Conservation (phyloP, 2,329 filamentous ascomycete genomes). For the Emmonsiellopsis sp. region DNA sequence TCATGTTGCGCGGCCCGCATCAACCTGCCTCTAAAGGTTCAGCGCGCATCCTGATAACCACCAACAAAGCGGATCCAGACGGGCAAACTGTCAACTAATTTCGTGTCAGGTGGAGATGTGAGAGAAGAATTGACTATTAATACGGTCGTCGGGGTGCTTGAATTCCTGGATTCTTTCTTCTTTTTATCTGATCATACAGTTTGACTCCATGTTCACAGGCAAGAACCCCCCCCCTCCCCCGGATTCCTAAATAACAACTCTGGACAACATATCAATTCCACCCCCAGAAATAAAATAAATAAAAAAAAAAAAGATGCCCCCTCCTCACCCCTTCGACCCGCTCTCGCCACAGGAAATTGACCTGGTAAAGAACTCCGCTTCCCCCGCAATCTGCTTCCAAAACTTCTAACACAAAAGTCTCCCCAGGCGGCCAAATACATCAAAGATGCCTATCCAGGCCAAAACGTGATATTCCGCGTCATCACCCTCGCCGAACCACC, state of each 20-base stretch:
- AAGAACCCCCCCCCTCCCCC: too few relatives aligned
- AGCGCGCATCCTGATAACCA: not conserved
- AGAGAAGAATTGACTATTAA: not conserved
- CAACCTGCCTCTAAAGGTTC: slow-evolving; percentile 6
- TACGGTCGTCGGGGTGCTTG: too few relatives aligned
- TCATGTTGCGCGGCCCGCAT: not conserved
- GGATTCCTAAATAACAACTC: too few relatives aligned
- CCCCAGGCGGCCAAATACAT: not conserved
- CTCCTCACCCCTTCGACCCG: slow-evolving; percentile 7
- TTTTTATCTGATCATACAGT: too few relatives aligned
- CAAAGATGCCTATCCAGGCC: not conserved
- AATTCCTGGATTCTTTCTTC: too few relatives aligned
- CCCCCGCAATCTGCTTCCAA: not conserved
- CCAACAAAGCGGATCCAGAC: not conserved
- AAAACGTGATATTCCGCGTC: slow-evolving; percentile 33
- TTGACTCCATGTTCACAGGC: too few relatives aligned
- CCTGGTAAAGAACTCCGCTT: not conserved
- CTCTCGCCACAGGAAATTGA: slow-evolving; percentile 8
- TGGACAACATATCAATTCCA: too few relatives aligned
- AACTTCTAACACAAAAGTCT: not conserved
- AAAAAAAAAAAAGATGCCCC: not conserved
- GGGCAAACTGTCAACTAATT: not conserved
- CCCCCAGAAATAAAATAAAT: too few relatives aligned
- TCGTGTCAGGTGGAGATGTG: not conserved
- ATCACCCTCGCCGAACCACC: slow-evolving; percentile 44